Evolutionary conservation across 2,329 filamentous ascomycete species (phyloP).

Genomic region (Phaeophleospora eucalypticola): DNA sequence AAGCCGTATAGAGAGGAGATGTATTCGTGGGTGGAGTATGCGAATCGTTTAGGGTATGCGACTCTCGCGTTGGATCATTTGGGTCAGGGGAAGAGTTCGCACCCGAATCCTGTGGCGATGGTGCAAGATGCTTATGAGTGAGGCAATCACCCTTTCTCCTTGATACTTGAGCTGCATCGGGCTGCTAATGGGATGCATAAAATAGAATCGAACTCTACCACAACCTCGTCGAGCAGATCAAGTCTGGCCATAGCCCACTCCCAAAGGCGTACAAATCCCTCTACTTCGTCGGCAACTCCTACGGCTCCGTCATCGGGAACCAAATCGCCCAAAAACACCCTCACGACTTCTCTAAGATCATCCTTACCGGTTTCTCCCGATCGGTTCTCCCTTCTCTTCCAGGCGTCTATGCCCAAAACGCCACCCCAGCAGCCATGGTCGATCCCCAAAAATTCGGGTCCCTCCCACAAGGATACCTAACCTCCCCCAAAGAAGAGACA

Average conservation of each 20-base stretch:
- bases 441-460: constrained; percentile 7
- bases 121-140: constrained; percentile 14
- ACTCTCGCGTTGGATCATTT: constrained; percentile 13
- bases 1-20: constrained; percentile 9
- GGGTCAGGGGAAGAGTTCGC: constrained; percentile 9
- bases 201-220: constrained; percentile 11
- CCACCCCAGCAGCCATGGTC: constrained; percentile 11
- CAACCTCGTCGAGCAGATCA: constrained; percentile 8
- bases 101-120: constrained; percentile 12
- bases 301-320: constrained; percentile 11
- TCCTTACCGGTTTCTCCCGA: constrained; percentile 18
- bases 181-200: neutral
- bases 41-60: constrained; percentile 9
- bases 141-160: neutral
- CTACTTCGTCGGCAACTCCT: constrained; percentile 11
- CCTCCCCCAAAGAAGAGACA: constrained; percentile 10
- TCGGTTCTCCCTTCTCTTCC: constrained; percentile 10
- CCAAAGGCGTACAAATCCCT: constrained; percentile 6
- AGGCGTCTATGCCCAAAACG: constrained; percentile 7
- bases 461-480: constrained; percentile 15
- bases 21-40: constrained; percentile 15
- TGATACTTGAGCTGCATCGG: neutral
- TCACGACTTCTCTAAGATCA: constrained; percentile 12
- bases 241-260: constrained; percentile 3
- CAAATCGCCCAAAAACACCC: constrained; percentile 7